phyloP scores from a whole-genome alignment of 129 eudicot species.

The Scalesia atractyloides region DNA sequence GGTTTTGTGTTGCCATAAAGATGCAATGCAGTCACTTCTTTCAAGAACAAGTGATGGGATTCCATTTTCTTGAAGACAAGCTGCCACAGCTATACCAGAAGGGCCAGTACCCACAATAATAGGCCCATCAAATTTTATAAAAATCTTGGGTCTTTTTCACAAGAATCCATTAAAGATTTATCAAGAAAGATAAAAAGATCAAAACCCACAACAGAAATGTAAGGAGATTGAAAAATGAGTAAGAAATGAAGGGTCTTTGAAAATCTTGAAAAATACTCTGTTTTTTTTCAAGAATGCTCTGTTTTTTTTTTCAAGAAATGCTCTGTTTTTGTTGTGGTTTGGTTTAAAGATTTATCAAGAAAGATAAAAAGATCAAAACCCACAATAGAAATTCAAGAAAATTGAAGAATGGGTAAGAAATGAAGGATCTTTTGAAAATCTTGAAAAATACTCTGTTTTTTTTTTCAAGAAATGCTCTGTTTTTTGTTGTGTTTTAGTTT shows the following conservation, averaged over 20 bases:
- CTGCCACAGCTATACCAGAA: constrained; percentile 85
- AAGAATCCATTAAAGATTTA: constrained; percentile 48
- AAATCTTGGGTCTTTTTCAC: constrained; percentile 39
- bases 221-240: not conserved
- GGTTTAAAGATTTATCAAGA: constrained; percentile 22
- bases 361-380: constrained; percentile 12
- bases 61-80: constrained; percentile 60
- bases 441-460: not conserved
- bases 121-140: constrained; percentile 54
- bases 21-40: constrained; percentile 81
- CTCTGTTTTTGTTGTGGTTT: constrained; percentile 5
- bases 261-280: constrained; percentile 12
- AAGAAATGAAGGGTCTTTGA: not conserved
- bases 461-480: constrained; percentile 29
- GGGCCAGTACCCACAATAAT: constrained; percentile 94
- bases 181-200: constrained; percentile 9
- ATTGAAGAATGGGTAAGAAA: not conserved
- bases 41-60: constrained; percentile 75
- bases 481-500: not conserved
- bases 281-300: constrained; percentile 24
- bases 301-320: constrained; percentile 27
- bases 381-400: constrained; percentile 23
- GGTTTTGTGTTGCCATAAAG: constrained; percentile 90
- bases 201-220: constrained; percentile 20
- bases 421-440: constrained; percentile 11